Evolutionary conservation across 2,329 filamentous ascomycete genomes (phyloP).

Genomic region (Penicillium digitatum): DNA sequence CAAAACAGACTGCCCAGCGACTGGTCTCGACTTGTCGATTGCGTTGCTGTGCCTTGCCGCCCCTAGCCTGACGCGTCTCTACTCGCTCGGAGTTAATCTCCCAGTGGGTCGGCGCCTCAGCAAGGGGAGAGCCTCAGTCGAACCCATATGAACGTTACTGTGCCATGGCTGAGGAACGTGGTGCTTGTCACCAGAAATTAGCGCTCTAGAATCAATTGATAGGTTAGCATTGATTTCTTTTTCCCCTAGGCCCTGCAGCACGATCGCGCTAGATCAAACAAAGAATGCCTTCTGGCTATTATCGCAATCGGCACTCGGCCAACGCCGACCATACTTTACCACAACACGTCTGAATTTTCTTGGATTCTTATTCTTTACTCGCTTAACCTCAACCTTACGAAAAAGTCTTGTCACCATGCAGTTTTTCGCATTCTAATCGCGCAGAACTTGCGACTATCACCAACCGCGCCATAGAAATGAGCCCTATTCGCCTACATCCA

Average conservation of each 20-base stretch:
- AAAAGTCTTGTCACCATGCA: conserved; percentile 12
- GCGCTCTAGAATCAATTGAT: conserved; percentile 15
- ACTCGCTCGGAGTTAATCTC: conserved; percentile 16
- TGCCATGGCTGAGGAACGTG: conserved; percentile 2
- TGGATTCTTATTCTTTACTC: neutral
- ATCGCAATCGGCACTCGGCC: conserved; percentile 6
- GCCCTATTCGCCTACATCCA: conserved; percentile 3
- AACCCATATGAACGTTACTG: neutral
- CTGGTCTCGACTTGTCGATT: conserved; percentile 15
- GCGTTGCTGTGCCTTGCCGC: conserved; percentile 26
- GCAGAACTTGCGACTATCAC: conserved; percentile 23
- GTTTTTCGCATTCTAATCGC: neutral
- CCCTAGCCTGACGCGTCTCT: conserved; percentile 16
- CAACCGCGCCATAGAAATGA: conserved; percentile 26
- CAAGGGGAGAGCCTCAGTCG: conserved; percentile 9
- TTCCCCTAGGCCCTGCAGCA: neutral
- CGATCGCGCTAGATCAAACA: conserved; percentile 5
- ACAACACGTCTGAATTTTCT: neutral
- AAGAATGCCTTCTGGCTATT: neutral
- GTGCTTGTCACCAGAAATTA: conserved; percentile 6
- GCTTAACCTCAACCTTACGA: neutral
- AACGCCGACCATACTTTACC: neutral
- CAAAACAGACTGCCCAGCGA: conserved; percentile 19
- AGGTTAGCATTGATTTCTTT: conserved; percentile 15
- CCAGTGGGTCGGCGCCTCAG: conserved; percentile 10